Conservation (phyloP, 2,329 filamentous ascomycete genomes). For the Cadophora gregata region DNA sequence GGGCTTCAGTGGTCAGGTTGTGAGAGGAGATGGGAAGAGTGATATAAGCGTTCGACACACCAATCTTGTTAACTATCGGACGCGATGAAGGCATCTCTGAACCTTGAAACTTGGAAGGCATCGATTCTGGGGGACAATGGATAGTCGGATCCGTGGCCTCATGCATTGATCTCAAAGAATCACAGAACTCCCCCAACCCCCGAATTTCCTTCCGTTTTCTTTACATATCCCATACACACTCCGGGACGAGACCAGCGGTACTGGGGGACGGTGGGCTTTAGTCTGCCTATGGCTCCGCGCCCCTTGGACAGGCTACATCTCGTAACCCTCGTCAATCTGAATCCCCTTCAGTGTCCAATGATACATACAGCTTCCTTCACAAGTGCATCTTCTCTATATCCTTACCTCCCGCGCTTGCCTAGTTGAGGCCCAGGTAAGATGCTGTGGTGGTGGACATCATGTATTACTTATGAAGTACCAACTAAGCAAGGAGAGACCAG, state of each 20-base stretch:
- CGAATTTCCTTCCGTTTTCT: background rate
- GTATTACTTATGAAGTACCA: background rate
- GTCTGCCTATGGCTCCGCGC: background rate
- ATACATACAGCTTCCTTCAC: background rate
- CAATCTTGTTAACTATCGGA: slow-evolving; percentile 94
- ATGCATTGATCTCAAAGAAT: slow-evolving; percentile 3
- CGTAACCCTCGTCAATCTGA: background rate
- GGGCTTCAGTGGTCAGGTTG: slow-evolving; percentile 89
- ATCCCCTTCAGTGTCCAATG: background rate
- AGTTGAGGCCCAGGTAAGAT: background rate
- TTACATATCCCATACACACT: background rate
- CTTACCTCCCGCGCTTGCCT: background rate
- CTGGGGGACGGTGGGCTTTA: background rate
- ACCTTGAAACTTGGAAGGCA: slow-evolving; percentile 60
- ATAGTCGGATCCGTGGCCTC: slow-evolving; percentile 10
- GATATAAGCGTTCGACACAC: slow-evolving; percentile 99
- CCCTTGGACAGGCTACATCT: background rate
- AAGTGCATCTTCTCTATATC: background rate
- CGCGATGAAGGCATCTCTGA: slow-evolving; percentile 99
- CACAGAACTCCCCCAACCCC: background rate
- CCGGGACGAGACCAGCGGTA: background rate
- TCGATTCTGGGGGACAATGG: slow-evolving; percentile 17
- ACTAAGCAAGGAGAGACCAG: background rate
- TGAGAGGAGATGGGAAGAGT: slow-evolving; percentile 72
- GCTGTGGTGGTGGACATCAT: background rate